phyloP scores from a whole-genome alignment of 345 rosid genomes.

The Diplotaxis tenuifolia region DNA sequence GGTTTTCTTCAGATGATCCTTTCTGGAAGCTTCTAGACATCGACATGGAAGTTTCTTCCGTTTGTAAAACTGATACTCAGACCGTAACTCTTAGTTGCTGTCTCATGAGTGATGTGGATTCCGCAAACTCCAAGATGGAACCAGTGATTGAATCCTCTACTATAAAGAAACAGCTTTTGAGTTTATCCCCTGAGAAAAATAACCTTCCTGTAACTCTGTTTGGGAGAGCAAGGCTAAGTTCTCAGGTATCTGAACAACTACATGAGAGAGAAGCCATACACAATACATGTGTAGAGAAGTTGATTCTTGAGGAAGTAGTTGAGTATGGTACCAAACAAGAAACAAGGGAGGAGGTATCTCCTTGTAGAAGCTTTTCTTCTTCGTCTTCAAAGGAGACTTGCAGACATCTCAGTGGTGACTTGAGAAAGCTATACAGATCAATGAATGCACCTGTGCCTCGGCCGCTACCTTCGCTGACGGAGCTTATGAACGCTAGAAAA shows the following conservation, averaged over 20 bases:
- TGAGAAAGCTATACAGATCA: constrained; percentile 65
- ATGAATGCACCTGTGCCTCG: constrained; percentile 73
- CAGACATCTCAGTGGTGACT: constrained; percentile 44
- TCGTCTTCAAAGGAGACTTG: constrained; percentile 38
- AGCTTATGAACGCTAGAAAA: constrained; percentile 54
- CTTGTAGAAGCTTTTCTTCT: constrained; percentile 16
- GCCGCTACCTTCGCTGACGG: constrained; percentile 76
- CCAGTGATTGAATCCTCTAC: constrained; percentile 30
- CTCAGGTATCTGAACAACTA: constrained; percentile 35
- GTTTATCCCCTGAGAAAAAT: constrained; percentile 49
- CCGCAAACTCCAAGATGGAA: constrained; percentile 27
- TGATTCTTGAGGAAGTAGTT: constrained; percentile 15
- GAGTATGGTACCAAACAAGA: constrained; percentile 22
- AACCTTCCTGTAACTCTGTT: constrained; percentile 57
- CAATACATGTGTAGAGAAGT: neutral
- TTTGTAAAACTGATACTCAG: constrained; percentile 24
- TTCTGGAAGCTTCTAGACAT: constrained; percentile 83
- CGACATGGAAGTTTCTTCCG: constrained; percentile 40
- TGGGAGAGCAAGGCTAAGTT: constrained; percentile 66
- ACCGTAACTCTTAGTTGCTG: constrained; percentile 22
- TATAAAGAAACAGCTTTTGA: constrained; percentile 35
- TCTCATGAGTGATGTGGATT: constrained; percentile 38
- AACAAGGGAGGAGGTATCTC: constrained; percentile 18
- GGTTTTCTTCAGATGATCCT: constrained; percentile 50
- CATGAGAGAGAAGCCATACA: constrained; percentile 19